Percentiles rank a stretch among this genome's conserved stretches.
These are phyloP conservation scores for Phytophthora pseudosyringae DNA, from an alignment of 352 stramenopile species.

Conservation along the genomic window DNA sequence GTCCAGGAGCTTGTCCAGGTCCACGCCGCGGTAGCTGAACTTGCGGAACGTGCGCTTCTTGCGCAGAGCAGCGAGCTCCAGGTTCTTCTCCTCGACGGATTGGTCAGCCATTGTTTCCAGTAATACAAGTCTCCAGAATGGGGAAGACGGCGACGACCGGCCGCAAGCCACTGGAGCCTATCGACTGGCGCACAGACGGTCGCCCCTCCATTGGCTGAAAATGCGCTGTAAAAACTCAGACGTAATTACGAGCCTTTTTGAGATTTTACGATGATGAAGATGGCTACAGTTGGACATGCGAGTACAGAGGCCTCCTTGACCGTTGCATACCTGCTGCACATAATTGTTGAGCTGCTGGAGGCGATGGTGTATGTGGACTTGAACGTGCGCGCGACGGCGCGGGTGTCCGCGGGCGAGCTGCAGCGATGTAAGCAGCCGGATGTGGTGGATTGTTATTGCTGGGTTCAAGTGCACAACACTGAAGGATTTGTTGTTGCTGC, in stretches of 20 bases:
- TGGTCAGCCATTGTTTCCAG: constrained; percentile 61
- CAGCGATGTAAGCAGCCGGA: constrained; percentile 47
- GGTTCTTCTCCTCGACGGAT: constrained; percentile 67
- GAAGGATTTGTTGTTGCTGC: not conserved
- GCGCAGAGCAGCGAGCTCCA: constrained; percentile 95
- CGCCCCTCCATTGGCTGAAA: constrained; percentile 9
- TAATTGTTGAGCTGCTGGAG: too few relatives aligned
- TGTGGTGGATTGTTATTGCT: constrained; percentile 5
- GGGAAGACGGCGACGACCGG: not conserved
- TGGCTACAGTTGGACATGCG: not conserved
- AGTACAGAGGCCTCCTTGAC: not conserved
- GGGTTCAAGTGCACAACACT: not conserved
- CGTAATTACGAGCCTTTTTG: constrained; percentile 37
- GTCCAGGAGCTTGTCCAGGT: constrained; percentile 99
- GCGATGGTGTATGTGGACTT: constrained; percentile 68
- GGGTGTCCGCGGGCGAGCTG: constrained; percentile 65
- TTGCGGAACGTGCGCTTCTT: constrained; percentile 99
- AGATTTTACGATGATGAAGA: too few relatives aligned
- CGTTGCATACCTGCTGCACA: not conserved
- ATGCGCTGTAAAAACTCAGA: not conserved
- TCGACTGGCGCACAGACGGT: constrained; percentile 27
- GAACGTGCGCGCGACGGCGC: constrained; percentile 61
- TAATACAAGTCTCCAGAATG: constrained; percentile 43
- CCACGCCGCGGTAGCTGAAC: constrained; percentile 99
- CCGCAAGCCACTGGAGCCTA: not conserved